Base-by-base conservation (phyloP, 1,139 yeast species). In the Yamadazyma diospyri region DNA sequence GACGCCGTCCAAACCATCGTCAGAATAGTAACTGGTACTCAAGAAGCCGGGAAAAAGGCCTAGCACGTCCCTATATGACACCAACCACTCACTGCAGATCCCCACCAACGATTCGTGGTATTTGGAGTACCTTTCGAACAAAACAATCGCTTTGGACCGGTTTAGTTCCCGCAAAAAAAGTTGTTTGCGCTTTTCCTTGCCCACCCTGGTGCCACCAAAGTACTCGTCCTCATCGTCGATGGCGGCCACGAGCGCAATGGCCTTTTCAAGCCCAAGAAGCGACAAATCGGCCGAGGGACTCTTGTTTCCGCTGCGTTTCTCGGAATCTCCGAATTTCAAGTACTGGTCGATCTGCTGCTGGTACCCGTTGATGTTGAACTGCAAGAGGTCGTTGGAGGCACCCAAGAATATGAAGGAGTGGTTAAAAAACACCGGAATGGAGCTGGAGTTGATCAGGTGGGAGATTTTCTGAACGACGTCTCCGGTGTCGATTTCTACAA, bases 401-500 rank as follows among this genome's bases (percentile, higher is more conserved):
- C 55, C 51, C 6, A 60, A 21, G 32, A 55, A 50, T 23, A 70
- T 38, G 8, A 44, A 44, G n/a, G 44, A 36, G 0, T 42, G 43
- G 23, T 42, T 39, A 2, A 42, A 29, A 17, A 43, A 41, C 2
- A 46, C 45, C 8, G 41, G 48, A 16, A 62, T 50, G 6, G 40
- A 44, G 27, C 38, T 49, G 9, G 63, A 52, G 37, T 45, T 61
- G 30, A 53, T 54, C 36, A 47, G 56, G 51, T 61, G 73, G n/a
- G 40, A 44, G 37, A 51, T 66, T 30, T 42, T 55, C 41, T 76
- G 80, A 14, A 75, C 54, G 4, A 63, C 21, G 15, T 59, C 61
- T 0, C 79, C 80, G 22, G 57, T 61, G 14, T 57, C 60, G 15
- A 61, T 47, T 36, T 75, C 78, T 10, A 69, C 38, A 0, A 78